These are phyloP conservation scores for Botryosphaeria agaves DNA, from an alignment of 2,329 filamentous ascomycete genomes.

Conservation along the genomic window DNA sequence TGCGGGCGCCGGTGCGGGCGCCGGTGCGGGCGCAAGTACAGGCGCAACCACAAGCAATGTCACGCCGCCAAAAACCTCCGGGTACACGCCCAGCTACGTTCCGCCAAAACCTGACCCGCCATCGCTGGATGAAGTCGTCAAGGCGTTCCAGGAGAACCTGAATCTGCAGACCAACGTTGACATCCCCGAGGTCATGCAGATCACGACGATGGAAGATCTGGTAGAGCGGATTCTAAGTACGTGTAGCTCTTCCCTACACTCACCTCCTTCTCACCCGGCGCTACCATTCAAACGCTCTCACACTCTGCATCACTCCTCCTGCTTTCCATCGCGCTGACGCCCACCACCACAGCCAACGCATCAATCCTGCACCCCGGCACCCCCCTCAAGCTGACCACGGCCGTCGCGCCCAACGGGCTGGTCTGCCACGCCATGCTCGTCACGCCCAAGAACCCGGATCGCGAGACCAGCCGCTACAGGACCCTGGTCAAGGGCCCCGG, in stretches of 20 bases:
- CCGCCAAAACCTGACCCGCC: not conserved
- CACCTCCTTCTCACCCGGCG: too few relatives aligned
- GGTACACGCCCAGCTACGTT: not conserved
- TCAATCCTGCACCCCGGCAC: not conserved
- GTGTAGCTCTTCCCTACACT: too few relatives aligned
- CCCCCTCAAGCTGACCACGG: conserved; percentile 1
- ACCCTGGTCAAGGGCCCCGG: conserved; percentile 1
- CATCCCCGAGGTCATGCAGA: not conserved
- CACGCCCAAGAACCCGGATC: conserved; percentile 1
- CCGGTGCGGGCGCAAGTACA: too few relatives aligned
- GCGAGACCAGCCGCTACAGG: conserved; percentile 1
- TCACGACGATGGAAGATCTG: not conserved
- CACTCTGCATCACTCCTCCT: not conserved
- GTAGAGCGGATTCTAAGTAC: conserved; percentile 1
- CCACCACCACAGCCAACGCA: not conserved
- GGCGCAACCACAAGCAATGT: not conserved
- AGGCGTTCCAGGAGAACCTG: too few relatives aligned
- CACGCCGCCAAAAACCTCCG: not conserved
- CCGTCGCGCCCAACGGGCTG: not conserved
- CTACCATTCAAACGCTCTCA: too few relatives aligned
- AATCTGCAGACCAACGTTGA: too few relatives aligned
- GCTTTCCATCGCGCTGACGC: not conserved
- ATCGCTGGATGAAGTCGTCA: not conserved
- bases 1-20: too few relatives aligned
- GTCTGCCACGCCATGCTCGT: conserved; percentile 1